Base-by-base conservation (phyloP, 805 yeast species). In the Ogataea neopini region DNA sequence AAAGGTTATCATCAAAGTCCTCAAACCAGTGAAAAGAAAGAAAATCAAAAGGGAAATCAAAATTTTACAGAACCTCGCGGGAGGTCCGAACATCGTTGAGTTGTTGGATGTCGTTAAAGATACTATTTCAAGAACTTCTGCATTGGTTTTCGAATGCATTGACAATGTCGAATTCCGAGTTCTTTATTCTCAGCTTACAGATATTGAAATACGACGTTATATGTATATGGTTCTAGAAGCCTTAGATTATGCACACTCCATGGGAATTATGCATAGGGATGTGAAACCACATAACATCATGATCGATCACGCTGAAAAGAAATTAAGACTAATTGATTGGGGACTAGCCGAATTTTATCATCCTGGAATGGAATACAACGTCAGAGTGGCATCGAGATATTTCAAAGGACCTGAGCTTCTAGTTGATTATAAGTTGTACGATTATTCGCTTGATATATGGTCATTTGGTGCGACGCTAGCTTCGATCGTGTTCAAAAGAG, bases 251-350 rank as follows among this genome's bases (percentile, higher is more conserved):
- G 83, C 91, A 33, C 97, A 91, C 68, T 87, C 96, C 10, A 86
- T 86, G 89, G 97, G 97, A 18, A 88, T 91, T 51, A 90, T 91
- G 83, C 97, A 91, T 63, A 76, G 97, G 64, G 97, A 91, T 68
- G 96, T 91, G 47, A 91, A 91, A 67, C 97, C 97, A 9, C 96
- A 91, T 61, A 91, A 91, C 67, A 87, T 91, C 53, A 91, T 91
- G 96, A 91, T 91, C 57, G 97, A 91, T 66, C 96, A 88, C 46
- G 71, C 76, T 50, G 77, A 75, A 52, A 81, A 71, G 66, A 81
- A 79, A 60, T 70, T 91, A 57, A 78, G 96, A 53, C 76, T 90
- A 54, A 90, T 91, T 45, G 97, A 91, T 68, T 91, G 97, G 97
- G 97, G 97, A 6, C 71, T 91, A 44, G 97, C 97, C 7, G 97